Evolutionary conservation across 768 basidiomycete species (phyloP).

Genomic region (Trametes cingulata): DNA sequence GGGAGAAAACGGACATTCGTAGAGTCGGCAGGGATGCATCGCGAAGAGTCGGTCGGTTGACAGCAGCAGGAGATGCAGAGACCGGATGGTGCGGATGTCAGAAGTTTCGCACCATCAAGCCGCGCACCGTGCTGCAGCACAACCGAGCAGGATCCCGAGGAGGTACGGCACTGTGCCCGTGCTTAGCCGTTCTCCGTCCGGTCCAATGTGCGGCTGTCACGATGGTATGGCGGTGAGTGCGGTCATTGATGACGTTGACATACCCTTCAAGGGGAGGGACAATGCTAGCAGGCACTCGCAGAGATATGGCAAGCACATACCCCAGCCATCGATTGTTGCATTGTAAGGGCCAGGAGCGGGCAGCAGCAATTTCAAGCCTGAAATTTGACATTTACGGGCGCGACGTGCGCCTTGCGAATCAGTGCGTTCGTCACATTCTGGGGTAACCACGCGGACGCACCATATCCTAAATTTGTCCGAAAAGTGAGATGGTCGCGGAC

Average conservation of each 20-base stretch:
- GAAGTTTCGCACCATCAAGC: neutral
- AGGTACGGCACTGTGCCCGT: neutral
- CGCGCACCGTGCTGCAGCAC: neutral
- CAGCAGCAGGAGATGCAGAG: neutral
- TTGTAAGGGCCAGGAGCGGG: too few relatives aligned
- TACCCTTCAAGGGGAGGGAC: neutral
- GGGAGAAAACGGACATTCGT: slow-evolving; percentile 14
- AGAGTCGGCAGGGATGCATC: slow-evolving; percentile 3
- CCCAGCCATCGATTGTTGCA: too few relatives aligned
- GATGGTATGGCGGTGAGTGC: neutral
- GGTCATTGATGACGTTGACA: slow-evolving; percentile 3
- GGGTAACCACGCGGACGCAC: neutral
- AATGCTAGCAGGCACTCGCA: neutral
- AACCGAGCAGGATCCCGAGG: slow-evolving; percentile 1
- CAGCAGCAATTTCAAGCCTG: too few relatives aligned
- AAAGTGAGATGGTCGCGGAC: neutral
- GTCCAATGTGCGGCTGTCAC: neutral
- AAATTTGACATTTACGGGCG: too few relatives aligned
- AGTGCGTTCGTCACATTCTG: neutral
- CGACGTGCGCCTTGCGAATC: too few relatives aligned
- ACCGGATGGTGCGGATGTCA: slow-evolving; percentile 3
- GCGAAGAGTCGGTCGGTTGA: slow-evolving; percentile 12
- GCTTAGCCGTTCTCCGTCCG: neutral
- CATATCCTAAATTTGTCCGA: slow-evolving; percentile 4
- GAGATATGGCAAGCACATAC: too few relatives aligned